phyloP scores from a whole-genome alignment of 1,284 basidiomycete species.

The Apiotrichum mycotoxinovorans region DNA sequence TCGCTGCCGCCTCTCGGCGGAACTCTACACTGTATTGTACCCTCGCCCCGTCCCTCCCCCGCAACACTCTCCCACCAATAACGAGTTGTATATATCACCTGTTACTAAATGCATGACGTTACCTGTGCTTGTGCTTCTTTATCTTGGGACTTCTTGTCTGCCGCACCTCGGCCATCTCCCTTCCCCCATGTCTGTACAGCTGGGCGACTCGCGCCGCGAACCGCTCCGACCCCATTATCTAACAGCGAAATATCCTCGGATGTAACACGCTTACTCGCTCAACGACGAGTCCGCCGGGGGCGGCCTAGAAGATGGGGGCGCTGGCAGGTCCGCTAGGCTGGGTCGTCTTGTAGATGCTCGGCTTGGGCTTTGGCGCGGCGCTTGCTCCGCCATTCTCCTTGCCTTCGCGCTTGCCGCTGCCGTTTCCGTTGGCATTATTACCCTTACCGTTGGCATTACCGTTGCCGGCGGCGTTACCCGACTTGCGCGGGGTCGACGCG shows the following conservation, averaged over 20 bases:
- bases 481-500: background rate
- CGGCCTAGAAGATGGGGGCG: conserved; percentile 15
- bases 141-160: background rate
- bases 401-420: background rate
- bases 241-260: too few relatives aligned
- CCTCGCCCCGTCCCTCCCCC: too few relatives aligned
- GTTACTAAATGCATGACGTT: background rate
- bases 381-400: background rate
- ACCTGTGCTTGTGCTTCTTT: background rate
- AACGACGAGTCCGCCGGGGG: too few relatives aligned
- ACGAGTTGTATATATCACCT: background rate
- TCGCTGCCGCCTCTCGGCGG: too few relatives aligned
- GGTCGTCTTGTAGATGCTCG: conserved; percentile 28
- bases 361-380: conserved; percentile 19
- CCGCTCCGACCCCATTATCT: too few relatives aligned
- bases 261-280: background rate
- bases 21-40: too few relatives aligned
- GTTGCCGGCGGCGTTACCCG: background rate
- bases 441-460: background rate
- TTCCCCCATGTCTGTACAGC: too few relatives aligned
- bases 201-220: too few relatives aligned
- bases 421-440: conserved; percentile 2
- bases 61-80: background rate
- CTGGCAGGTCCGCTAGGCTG: conserved; percentile 16
- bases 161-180: too few relatives aligned